Evolutionary conservation across 768 basidiomycete genomes (phyloP), one percentile per base, ranked within the genome.

Genomic region (Mycena filopes): DNA sequence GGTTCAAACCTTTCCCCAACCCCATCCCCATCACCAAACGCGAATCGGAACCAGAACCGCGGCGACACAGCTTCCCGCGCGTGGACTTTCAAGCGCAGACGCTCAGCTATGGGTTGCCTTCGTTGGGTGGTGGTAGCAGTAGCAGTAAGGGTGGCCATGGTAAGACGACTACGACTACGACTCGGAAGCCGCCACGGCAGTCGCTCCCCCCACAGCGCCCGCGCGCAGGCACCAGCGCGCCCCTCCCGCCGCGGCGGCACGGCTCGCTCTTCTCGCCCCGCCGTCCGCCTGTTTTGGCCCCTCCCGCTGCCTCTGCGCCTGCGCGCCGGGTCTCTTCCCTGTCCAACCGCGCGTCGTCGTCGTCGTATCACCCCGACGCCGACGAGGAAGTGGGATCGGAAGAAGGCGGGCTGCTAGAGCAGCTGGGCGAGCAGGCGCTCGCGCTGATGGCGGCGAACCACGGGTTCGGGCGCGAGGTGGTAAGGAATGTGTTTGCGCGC

Each of bases 381-480:
- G n/a, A n/a, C n/a, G n/a, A n/a, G n/a, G n/a, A n/a, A n/a, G n/a
- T n/a, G n/a, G n/a, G n/a, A n/a, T n/a, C n/a, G n/a, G n/a, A n/a
- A n/a, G n/a, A n/a, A n/a, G n/a, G n/a, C n/a, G n/a, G n/a, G 23
- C 28, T 63, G 9, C 1, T 31, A 18, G 63, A 68, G 59, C 58
- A 59, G 20, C 62, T 75, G 23, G 78, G 75, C 1, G 64, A 74
- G 18, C 59, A 63, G n/a, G 71, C 74, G 18, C 59, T 87, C 3
- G 68, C 74, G 12, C 72, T 71, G 60, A 83, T 88, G 75, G 79
- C 83, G 0, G 69, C 74, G 21, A 83, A 84, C 33, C 83, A 86
- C 43, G 81, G 82, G 18, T 83, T 83, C 62, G 73, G 71, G 15
- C 70, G 80, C 46, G 75, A 77, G 3, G 78, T 84, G 7, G 84